These are phyloP conservation scores for Garcia nutans DNA, from an alignment of 345 rosid species.

Conservation along the genomic window DNA sequence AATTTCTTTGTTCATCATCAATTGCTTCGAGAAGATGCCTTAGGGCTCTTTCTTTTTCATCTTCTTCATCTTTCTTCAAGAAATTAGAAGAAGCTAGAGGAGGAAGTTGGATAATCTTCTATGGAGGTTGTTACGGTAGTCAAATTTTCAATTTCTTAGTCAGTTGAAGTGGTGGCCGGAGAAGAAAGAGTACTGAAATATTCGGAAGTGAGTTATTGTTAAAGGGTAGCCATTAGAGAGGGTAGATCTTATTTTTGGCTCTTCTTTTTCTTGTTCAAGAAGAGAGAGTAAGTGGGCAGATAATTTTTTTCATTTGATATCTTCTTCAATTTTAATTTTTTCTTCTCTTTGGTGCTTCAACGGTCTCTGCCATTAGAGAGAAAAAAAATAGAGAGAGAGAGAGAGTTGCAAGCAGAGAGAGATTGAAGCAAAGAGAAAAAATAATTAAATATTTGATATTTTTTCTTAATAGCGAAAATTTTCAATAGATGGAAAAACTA, in stretches of 20 bases:
- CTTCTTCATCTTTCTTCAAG: constrained; percentile 24
- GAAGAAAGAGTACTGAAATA: neutral
- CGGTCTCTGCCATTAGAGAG: constrained; percentile 45
- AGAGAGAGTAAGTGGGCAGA: constrained; percentile 40
- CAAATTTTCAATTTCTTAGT: constrained; percentile 18
- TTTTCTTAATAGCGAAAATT: too few relatives aligned
- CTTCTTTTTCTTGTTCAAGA: constrained; percentile 48
- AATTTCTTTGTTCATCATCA: constrained; percentile 57
- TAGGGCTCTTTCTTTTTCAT: constrained; percentile 56
- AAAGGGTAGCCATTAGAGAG: constrained; percentile 52
- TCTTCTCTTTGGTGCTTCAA: constrained; percentile 58
- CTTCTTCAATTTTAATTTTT: constrained; percentile 27
- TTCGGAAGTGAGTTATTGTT: constrained; percentile 43
- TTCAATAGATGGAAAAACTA: too few relatives aligned
- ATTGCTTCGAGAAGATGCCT: constrained; percentile 79
- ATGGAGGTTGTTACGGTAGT: neutral
- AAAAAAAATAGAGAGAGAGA: too few relatives aligned
- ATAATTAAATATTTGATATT: too few relatives aligned
- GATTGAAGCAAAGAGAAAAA: too few relatives aligned
- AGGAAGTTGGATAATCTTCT: constrained; percentile 30
- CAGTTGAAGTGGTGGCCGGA: neutral
- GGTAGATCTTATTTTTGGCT: constrained; percentile 50
- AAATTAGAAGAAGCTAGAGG: constrained; percentile 14
- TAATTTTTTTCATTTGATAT: constrained; percentile 49
- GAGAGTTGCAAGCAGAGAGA: too few relatives aligned